Percentiles rank a stretch among this genome's conserved stretches.
phyloP scores from a whole-genome alignment of 2,329 filamentous ascomycete genomes.

The Penicillium digitatum region DNA sequence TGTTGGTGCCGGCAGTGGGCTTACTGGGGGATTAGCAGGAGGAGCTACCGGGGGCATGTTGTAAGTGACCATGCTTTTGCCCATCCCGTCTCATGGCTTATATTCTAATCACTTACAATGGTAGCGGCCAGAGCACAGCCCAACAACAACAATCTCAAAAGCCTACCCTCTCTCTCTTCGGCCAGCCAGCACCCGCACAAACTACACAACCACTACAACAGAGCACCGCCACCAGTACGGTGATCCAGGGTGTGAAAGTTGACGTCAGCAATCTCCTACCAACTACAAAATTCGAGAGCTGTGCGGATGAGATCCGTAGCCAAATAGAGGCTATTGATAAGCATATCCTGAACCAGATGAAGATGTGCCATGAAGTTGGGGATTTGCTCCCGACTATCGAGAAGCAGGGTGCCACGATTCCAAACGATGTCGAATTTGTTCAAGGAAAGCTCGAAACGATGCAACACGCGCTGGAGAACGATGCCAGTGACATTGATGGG shows the following conservation, averaged over 20 bases:
- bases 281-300: slow-evolving; percentile 88
- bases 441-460: slow-evolving; percentile 59
- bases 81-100: not conserved
- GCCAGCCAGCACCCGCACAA: slow-evolving; percentile 29
- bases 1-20: not conserved
- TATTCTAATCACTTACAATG: slow-evolving; percentile 14
- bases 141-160: slow-evolving; percentile 46
- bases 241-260: slow-evolving; percentile 69
- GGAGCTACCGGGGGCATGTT: not conserved
- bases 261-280: slow-evolving; percentile 74
- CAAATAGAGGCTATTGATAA: slow-evolving; percentile 74
- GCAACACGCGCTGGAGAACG: slow-evolving; percentile 59
- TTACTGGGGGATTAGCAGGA: not conserved
- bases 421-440: slow-evolving; percentile 62
- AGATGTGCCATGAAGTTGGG: slow-evolving; percentile 68
- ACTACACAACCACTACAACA: slow-evolving; percentile 31
- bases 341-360: slow-evolving; percentile 75
- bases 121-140: slow-evolving; percentile 23
- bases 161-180: slow-evolving; percentile 40
- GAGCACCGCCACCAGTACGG: slow-evolving; percentile 31
- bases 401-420: slow-evolving; percentile 60
- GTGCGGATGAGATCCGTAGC: slow-evolving; percentile 74
- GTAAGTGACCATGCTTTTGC: not conserved
- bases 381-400: slow-evolving; percentile 64
- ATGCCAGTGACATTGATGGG: slow-evolving; percentile 57